Evolutionary conservation across 2,329 filamentous ascomycete genomes (phyloP).

Genomic region (Knufia fluminis): DNA sequence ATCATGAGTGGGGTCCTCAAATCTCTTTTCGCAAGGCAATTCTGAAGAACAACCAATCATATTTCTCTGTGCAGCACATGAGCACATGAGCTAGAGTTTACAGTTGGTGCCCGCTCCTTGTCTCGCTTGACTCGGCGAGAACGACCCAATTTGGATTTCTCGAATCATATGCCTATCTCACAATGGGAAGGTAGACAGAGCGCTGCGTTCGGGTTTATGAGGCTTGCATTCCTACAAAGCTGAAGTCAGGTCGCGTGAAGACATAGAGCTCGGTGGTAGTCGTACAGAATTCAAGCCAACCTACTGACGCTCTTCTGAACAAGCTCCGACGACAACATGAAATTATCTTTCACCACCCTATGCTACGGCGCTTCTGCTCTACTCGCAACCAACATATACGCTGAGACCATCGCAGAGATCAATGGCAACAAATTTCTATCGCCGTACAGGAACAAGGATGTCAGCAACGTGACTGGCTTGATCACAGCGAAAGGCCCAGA

Average conservation of each 20-base stretch:
- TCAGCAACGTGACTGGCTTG: slow-evolving; percentile 53
- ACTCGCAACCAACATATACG: slow-evolving; percentile 26
- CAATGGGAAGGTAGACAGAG: not conserved
- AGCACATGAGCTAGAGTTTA: not conserved
- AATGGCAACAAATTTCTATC: slow-evolving; percentile 59
- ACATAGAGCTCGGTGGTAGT: too few species aligned
- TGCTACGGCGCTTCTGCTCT: slow-evolving; percentile 7
- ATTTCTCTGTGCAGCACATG: not conserved
- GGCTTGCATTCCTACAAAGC: not conserved
- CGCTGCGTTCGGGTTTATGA: not conserved
- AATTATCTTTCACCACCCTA: not conserved
- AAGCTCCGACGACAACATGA: not conserved
- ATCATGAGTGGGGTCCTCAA: not conserved
- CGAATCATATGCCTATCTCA: not conserved
- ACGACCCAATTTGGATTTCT: not conserved
- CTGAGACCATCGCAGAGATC: slow-evolving; percentile 49
- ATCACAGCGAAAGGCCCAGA: slow-evolving; percentile 54
- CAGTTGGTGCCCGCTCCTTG: not conserved
- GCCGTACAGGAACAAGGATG: slow-evolving; percentile 46
- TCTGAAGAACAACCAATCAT: not conserved
- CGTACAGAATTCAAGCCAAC: too few species aligned
- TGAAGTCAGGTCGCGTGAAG: not conserved
- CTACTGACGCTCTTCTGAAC: too few species aligned
- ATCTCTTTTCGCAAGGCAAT: slow-evolving; percentile 2
- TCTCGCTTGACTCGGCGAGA: not conserved